Percentiles rank a stretch among this genome's conserved stretches.
These are phyloP conservation scores for Helotiales sp. DNA, from an alignment of 2,329 filamentous ascomycete species.

Conservation along the genomic window DNA sequence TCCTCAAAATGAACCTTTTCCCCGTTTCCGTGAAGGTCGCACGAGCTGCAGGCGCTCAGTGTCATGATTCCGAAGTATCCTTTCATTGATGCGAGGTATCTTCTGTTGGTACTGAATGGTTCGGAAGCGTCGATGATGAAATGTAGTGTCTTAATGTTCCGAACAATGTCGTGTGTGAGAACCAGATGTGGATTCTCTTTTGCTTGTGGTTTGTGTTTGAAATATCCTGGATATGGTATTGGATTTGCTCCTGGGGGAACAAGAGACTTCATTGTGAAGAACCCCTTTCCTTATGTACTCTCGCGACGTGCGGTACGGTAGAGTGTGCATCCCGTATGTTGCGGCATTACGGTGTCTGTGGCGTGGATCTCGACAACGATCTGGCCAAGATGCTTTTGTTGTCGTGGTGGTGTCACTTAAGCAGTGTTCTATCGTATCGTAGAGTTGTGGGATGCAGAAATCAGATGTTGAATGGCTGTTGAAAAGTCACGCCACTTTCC, in stretches of 20 bases:
- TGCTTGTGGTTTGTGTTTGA: constrained; percentile 6
- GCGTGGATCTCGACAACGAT: neutral
- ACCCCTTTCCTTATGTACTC: constrained; percentile 3
- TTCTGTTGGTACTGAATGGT: constrained; percentile 15
- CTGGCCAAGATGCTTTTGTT: neutral
- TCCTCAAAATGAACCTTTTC: constrained; percentile 31
- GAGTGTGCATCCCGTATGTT: neutral
- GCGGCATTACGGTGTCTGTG: neutral
- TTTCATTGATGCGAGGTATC: constrained; percentile 28
- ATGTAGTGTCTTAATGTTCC: constrained; percentile 29
- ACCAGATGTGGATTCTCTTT: constrained; percentile 21
- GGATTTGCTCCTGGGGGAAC: constrained; percentile 1
- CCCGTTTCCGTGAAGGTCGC: constrained; percentile 32
- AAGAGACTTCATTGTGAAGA: neutral
- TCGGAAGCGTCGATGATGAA: constrained; percentile 20
- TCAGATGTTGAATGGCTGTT: constrained; percentile 1
- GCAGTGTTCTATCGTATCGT: neutral
- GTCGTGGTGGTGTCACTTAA: neutral
- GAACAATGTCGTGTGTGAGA: constrained; percentile 25
- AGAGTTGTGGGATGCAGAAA: neutral
- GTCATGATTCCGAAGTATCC: constrained; percentile 34
- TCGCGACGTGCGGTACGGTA: neutral
- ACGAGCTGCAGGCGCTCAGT: constrained; percentile 21
- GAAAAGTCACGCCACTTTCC: constrained; percentile 9
- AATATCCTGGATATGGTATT: constrained; percentile 12